phyloP scores from a whole-genome alignment of 2,329 filamentous ascomycete species.

The Pseudocercospora vitis region DNA sequence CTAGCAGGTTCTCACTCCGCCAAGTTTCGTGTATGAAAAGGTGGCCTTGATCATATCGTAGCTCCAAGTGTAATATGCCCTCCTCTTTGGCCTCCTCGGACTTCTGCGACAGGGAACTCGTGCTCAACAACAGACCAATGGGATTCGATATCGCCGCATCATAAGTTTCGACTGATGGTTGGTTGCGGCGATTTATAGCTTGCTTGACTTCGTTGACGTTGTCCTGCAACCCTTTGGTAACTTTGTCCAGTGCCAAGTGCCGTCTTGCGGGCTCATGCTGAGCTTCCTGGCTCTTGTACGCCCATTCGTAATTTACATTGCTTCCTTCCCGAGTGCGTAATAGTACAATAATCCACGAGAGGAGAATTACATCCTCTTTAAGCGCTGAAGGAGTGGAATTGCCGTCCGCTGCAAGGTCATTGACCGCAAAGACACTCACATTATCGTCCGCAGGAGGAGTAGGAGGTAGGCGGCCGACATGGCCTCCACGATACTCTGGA shows the following conservation, averaged over 20 bases:
- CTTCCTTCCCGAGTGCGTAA: constrained; percentile 3
- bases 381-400: not conserved
- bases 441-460: not conserved
- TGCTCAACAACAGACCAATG: not conserved
- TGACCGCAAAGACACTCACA: not conserved
- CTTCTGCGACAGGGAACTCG: not conserved
- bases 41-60: not conserved
- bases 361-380: not conserved
- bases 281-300: not conserved
- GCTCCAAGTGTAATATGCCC: not conserved
- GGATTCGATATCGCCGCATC: not conserved
- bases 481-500: not conserved
- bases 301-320: not conserved
- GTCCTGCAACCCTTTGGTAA: not conserved
- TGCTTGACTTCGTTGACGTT: not conserved
- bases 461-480: not conserved
- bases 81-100: constrained; percentile 8
- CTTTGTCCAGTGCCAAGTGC: not conserved
- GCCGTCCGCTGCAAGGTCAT: not conserved
- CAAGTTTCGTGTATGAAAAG: not conserved
- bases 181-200: not conserved
- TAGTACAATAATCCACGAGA: constrained; percentile 1
- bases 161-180: not conserved
- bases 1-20: not conserved
- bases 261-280: not conserved